Conservation (phyloP, 805 yeast genomes). For the Lachancea waltii region DNA sequence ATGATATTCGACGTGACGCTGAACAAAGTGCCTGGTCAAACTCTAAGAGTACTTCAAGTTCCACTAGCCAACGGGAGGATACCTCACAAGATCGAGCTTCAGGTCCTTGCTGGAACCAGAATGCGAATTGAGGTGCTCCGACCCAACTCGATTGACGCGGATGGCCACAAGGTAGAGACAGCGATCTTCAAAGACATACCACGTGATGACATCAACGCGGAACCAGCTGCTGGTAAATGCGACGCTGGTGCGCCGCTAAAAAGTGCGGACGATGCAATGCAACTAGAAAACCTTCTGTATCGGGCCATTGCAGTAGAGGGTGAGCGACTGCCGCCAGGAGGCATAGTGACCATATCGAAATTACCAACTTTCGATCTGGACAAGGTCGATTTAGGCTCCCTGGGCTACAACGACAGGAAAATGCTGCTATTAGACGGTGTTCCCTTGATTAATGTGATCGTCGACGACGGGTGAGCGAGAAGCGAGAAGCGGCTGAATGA, state of each 20-base stretch:
- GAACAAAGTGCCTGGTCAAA: not conserved
- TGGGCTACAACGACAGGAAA: constrained; percentile 14
- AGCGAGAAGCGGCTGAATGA: not conserved
- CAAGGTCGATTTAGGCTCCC: not conserved
- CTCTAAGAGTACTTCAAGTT: not conserved
- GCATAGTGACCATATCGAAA: constrained; percentile 10
- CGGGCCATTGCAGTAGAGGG: constrained; percentile 14
- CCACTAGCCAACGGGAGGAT: not conserved
- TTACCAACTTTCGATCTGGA: not conserved
- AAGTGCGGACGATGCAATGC: constrained; percentile 11
- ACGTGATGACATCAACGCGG: constrained; percentile 5
- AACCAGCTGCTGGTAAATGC: constrained; percentile 8
- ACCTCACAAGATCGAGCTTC: not conserved
- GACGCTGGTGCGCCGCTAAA: not conserved
- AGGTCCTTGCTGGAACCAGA: constrained; percentile 20
- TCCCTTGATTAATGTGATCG: constrained; percentile 20
- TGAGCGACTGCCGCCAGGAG: constrained; percentile 5
- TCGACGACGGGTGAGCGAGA: not conserved
- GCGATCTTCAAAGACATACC: constrained; percentile 14
- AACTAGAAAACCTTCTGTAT: constrained; percentile 14
- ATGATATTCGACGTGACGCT: constrained; percentile 19
- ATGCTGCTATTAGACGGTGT: constrained; percentile 25
- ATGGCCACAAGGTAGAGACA: constrained; percentile 31
- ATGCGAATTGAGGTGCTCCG: constrained; percentile 41
- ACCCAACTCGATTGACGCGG: constrained; percentile 37